Evolutionary conservation across 805 yeast genomes (phyloP).

Genomic region (Pichia membranifaciens): DNA sequence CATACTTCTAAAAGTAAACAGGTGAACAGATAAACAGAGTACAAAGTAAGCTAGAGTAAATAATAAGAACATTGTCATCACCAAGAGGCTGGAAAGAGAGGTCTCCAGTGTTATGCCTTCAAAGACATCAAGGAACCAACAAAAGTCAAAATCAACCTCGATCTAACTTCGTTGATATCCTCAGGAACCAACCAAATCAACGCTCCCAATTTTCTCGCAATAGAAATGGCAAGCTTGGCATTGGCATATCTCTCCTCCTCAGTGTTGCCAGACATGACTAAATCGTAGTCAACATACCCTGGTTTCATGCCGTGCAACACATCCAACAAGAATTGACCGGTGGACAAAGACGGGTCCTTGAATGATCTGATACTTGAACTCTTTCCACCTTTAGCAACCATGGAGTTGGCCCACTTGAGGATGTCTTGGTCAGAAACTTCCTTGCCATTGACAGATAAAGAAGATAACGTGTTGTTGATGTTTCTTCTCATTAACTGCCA

Average conservation of each 20-base stretch:
- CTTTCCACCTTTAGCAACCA: slow-evolving; percentile 82
- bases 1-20: too few species aligned
- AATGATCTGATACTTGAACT: slow-evolving; percentile 69
- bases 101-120: slow-evolving; percentile 12
- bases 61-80: not conserved
- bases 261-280: slow-evolving; percentile 72
- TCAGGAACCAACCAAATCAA: slow-evolving; percentile 99
- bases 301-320: slow-evolving; percentile 91
- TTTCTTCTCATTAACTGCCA: slow-evolving; percentile 99
- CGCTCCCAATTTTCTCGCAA: slow-evolving; percentile 97
- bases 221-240: slow-evolving; percentile 94
- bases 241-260: slow-evolving; percentile 89
- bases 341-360: slow-evolving; percentile 71
- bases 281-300: slow-evolving; percentile 93
- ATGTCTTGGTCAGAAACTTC: slow-evolving; percentile 82
- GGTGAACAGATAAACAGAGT: not conserved
- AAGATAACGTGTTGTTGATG: slow-evolving; percentile 75
- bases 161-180: slow-evolving; percentile 93
- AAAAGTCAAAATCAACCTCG: slow-evolving; percentile 88
- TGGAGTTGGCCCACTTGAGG: slow-evolving; percentile 87
- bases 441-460: slow-evolving; percentile 64
- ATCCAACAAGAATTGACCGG: slow-evolving; percentile 80
- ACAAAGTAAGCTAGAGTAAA: not conserved
- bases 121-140: slow-evolving; percentile 92
- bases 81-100: not conserved